phyloP scores from a whole-genome alignment of 1,284 basidiomycete genomes.

The Rhodotorula sp. region DNA sequence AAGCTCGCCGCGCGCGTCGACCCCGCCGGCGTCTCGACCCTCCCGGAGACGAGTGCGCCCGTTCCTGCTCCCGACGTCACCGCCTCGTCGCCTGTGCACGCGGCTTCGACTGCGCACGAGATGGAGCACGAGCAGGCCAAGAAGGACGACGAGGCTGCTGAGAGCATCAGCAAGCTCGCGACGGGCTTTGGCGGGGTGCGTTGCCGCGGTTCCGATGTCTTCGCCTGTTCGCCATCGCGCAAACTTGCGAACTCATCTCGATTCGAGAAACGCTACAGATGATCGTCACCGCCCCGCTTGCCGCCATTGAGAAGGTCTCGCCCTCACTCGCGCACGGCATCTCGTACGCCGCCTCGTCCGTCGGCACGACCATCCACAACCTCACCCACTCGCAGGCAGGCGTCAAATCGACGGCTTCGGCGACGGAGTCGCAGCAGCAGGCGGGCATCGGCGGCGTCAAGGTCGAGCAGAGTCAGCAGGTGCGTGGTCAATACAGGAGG shows the following conservation, averaged over 20 bases:
- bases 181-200: slow-evolving; percentile 3
- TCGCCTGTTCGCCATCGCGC: not conserved
- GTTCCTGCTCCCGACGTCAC: not conserved
- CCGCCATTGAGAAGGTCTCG: slow-evolving; percentile 21
- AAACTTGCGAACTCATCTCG: not conserved
- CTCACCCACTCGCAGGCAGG: not conserved
- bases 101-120: too few species aligned
- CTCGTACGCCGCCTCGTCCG: not conserved
- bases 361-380: not conserved
- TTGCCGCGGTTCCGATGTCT: too few species aligned
- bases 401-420: not conserved
- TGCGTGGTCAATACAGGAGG: not conserved
- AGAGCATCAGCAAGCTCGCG: not conserved
- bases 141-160: not conserved
- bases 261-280: not conserved
- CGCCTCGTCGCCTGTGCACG: not conserved
- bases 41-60: too few species aligned
- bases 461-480: not conserved
- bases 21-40: too few species aligned
- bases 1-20: too few species aligned
- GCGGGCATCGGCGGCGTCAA: not conserved
- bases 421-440: not conserved
- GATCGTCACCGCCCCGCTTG: slow-evolving; percentile 10
- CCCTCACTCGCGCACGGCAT: slow-evolving; percentile 14
- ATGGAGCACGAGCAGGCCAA: not conserved